Evolutionary conservation across 78 protist species (phyloP), one percentile per base, ranked within the genome.

Genomic region (Pigoraptor vietnamica): DNA sequence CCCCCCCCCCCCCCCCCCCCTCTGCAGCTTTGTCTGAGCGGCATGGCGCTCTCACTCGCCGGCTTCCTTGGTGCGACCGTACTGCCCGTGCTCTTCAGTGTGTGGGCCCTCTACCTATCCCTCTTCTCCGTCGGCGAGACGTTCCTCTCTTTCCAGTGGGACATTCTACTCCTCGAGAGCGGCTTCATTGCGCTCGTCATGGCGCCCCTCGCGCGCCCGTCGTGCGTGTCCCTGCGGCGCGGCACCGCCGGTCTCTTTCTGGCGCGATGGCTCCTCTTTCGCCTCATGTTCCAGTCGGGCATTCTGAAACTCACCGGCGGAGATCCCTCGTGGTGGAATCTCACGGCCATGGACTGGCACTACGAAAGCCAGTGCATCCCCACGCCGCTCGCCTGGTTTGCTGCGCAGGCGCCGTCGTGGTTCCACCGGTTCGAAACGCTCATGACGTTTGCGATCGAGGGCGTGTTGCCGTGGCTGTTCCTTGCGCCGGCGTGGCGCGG

Each of bases 361-460:
- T 96, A 91, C 37, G 97, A 93, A 40, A 91, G 94, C 21, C 95
- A 94, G 91, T 93, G 95, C 92, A 81, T 96, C 1, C 97, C 97
- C 37, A 94, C 94, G 24, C 87, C 93, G 23, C 88, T 91, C 32
- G 94, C 95, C 89, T 89, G 91, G 84, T 86, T 32, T 48, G 56
- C 37, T n/a, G 90, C 82, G 37, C 91, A 91, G 40, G 87, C 83
- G 37, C 94, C 94, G 14, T 37, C 67, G 37, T 36, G 35, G 87
- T n/a, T 39, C 34, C 91, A 56, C 82, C 93, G 88, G 37, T 82
- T 93, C 86, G 93, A 89, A 67, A 87, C 93, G 36, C 81, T 92
- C 87, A 19, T 40, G 39, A 92, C 90, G 37, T 91, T 88, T 23
- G 96, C 79, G 23, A 40, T 91, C 39, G 95, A 95, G 67, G 86